Evolutionary conservation across 225 moss, liverwort and hornwort species (phyloP), one percentile per base, ranked within the genome.

Genomic region (Physcomitrium patens): DNA sequence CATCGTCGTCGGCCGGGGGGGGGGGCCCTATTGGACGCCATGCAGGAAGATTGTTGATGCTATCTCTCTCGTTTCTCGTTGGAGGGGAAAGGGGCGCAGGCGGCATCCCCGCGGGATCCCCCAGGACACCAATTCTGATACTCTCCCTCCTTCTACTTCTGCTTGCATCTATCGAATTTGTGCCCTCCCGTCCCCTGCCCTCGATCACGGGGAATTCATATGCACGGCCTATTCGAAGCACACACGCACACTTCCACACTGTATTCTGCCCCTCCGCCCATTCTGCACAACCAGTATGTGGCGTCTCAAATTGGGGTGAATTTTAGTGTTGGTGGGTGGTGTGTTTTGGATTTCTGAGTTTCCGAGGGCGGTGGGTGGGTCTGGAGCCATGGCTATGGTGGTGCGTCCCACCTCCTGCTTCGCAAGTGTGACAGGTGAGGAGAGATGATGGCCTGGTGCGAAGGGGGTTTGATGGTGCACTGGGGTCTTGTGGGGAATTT

Each of bases 121-220:
- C 70, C 2, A 26, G 71, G 42, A 67, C 78, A 67, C 79, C 79
- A 14, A 62, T 54, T 62, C 13, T 62, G 79, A 83, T 83, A 74
- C 83, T 41, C n/a, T n/a, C n/a, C n/a, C n/a, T n/a, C n/a, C n/a
- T n/a, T n/a, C n/a, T n/a, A n/a, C n/a, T n/a, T n/a, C 31, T 24
- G 0, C 44, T 0, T 2, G 16, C 23, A 7, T 15, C 9, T 28
- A 4, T 20, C 5, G n/a, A 16, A 45, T 46, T 62, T 23, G 12
- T 10, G 60, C 73, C 47, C 47, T 60, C 44, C 31, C 7, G 2
- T 69, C 24, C 27, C 12, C 18, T 5, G 5, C 3, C n/a, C 17
- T 51, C 17, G 17, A 17, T 51, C 14, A 12, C 13, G 51, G 51
- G 51, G 13, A 12, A 13, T 12, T 51, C 14, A n/a, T n/a, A n/a